These are phyloP conservation scores for Oxytropis ochrocephala DNA, from an alignment of 306 rosid species.

Conservation along the genomic window DNA sequence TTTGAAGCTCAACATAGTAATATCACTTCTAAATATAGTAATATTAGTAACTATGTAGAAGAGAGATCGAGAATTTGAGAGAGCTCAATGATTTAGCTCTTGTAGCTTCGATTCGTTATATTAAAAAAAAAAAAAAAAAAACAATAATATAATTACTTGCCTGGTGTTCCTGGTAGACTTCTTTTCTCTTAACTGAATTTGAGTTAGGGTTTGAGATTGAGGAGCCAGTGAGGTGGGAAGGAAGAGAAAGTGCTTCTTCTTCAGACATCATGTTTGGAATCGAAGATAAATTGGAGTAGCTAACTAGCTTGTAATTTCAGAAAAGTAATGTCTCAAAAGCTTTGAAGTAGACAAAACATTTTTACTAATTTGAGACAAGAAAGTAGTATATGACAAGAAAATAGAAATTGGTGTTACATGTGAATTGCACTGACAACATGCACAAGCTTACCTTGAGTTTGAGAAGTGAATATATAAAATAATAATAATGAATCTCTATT, in stretches of 20 bases:
- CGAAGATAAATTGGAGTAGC: background rate
- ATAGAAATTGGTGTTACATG: slow-evolving; percentile 15
- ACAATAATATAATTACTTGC: no score
- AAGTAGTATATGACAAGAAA: background rate
- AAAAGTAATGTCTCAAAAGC: background rate
- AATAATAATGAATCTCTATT: background rate
- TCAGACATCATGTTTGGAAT: slow-evolving; percentile 27
- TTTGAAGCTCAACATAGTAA: no score
- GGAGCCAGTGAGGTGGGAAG: slow-evolving; percentile 23
- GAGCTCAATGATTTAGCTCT: no score
- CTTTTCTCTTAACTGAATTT: slow-evolving; percentile 63
- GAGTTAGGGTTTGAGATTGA: slow-evolving; percentile 36
- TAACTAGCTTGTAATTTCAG: background rate
- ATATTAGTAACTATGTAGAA: no score
- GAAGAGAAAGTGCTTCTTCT: slow-evolving; percentile 5
- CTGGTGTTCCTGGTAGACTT: slow-evolving; percentile 86
- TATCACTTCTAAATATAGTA: no score
- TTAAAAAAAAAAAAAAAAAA: no score
- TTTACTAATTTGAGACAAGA: background rate
- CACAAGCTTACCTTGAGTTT: background rate
- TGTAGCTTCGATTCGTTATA: no score
- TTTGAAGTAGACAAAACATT: background rate
- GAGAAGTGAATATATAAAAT: slow-evolving; percentile 7
- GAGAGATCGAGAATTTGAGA: no score
- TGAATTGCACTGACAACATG: slow-evolving; percentile 16